Base-by-base conservation (phyloP, 371 early-diverging fungal genomes). In the Mucor saturninus region DNA sequence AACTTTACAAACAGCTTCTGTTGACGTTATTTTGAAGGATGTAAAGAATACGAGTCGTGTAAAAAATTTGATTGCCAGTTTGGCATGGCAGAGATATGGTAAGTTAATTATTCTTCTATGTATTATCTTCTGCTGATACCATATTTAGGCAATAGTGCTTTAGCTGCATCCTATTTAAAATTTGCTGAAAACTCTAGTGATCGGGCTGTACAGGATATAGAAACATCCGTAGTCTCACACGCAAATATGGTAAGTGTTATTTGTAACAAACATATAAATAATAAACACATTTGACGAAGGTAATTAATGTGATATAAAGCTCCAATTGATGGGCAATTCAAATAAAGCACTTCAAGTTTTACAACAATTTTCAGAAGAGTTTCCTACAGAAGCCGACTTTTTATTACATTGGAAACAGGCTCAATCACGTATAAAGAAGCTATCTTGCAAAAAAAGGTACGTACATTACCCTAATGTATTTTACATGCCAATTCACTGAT, bases 351-450 rank as follows among this genome's bases (percentile, higher is more conserved):
- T 72, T n/a, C 49, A 61, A 21, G 28, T 64, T 5, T 26, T 79
- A 13, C 55, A 64, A 6, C 21, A 38, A 1, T 76, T 69, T 53
- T 31, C 55, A 4, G 60, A 52, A 3, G 46, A 61, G n/a, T 73
- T 72, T 28, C 64, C 62, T 8, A 66, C 64, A 26, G 67, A 68
- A 51, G 65, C 68, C n/a, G 65, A 61, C 10, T 50, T 69, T 38
- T 60, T 73, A 4, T 14, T 79, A 28, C 54, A 56, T n/a, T 76
- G 76, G 76, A 72, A 58, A 46, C 71, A 74, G 10, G 32, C 56
- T 7, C 43, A 45, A 29, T 52, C 64, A n/a, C 63, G 48, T 10
- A 39, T 71, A 13, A 15, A 53, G 15, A 15, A 42, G 7, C 56
- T 54, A 21, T 50, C 55, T 4, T 31, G 53, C 29, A 38, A 38